phyloP scores from a whole-genome alignment of 495 filamentous ascomycete species.

The Xylona heveae region DNA sequence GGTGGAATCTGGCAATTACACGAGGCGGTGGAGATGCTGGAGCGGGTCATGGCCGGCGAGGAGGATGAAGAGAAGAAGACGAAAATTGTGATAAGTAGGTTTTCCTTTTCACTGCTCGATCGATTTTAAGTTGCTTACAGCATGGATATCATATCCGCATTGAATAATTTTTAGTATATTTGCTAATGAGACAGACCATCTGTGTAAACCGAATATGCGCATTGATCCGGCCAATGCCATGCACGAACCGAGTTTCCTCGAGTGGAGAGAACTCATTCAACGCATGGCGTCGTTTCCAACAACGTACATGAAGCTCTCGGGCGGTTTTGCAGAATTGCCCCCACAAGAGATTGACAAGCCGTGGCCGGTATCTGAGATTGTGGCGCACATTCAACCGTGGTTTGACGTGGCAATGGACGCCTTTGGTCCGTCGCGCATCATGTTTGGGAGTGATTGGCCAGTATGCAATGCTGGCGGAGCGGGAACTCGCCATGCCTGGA shows the following conservation, averaged over 20 bases:
- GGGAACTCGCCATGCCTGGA: constrained; percentile 26
- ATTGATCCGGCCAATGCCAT: constrained; percentile 18
- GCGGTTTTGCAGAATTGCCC: constrained; percentile 54
- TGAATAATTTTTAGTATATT: constrained; percentile 4
- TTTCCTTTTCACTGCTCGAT: constrained; percentile 5
- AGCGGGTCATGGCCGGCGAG: constrained; percentile 33
- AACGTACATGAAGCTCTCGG: constrained; percentile 80
- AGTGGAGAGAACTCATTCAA: constrained; percentile 19
- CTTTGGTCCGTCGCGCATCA: constrained; percentile 49
- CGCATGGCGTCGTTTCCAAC: constrained; percentile 28
- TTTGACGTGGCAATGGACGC: constrained; percentile 39
- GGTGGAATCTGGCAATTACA: constrained; percentile 50
- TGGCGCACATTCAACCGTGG: constrained; percentile 33
- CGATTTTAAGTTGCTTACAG: constrained; percentile 2
- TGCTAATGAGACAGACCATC: constrained; percentile 35
- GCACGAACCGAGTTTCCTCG: constrained; percentile 34
- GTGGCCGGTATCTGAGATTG: constrained; percentile 18
- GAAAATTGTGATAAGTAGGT: constrained; percentile 48
- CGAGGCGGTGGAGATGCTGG: constrained; percentile 51
- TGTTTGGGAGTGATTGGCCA: constrained; percentile 87
- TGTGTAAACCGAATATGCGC: constrained; percentile 67
- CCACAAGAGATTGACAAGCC: constrained; percentile 16
- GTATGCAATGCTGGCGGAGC: constrained; percentile 53
- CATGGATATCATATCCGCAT: background rate
- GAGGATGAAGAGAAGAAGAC: constrained; percentile 34